Conservation (phyloP, 192 early-diverging fungal genomes). For the Mortierella claussenii region DNA sequence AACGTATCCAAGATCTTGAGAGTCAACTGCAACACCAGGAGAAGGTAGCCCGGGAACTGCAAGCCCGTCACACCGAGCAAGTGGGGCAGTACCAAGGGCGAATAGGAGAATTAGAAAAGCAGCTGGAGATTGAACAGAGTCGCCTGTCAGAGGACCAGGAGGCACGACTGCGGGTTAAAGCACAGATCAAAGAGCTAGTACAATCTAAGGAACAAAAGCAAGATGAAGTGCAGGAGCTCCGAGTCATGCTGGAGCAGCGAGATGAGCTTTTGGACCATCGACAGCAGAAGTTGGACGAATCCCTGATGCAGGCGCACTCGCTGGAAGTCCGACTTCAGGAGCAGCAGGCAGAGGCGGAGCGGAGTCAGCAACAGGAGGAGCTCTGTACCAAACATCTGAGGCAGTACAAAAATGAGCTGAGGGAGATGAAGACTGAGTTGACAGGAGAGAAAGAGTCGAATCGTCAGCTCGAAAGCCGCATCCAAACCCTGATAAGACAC, state of each 20-base stretch:
- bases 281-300: conserved; percentile 16
- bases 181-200: conserved; percentile 10
- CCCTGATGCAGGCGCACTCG: conserved; percentile 9
- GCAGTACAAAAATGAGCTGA: conserved; percentile 7
- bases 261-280: conserved; percentile 19
- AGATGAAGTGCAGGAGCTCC: conserved; percentile 11
- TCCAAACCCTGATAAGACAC: conserved; percentile 14
- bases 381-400: conserved; percentile 12
- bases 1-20: conserved; percentile 10
- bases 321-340: conserved; percentile 26
- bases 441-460: conserved; percentile 16
- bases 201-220: conserved; percentile 26
- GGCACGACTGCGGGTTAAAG: conserved; percentile 2
- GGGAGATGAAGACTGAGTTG: conserved; percentile 10
- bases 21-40: conserved; percentile 3
- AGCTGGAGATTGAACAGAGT: conserved; percentile 13
- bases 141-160: conserved; percentile 18
- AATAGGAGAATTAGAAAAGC: conserved; percentile 14
- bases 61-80: conserved; percentile 7
- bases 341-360: not conserved
- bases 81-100: not conserved
- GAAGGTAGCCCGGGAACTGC: not conserved
- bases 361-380: conserved; percentile 8
- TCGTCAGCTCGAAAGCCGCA: conserved; percentile 12
- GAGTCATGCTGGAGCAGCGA: conserved; percentile 12